Percentiles rank a stretch among this genome's conserved stretches.
These are phyloP conservation scores for Cardamine resedifolia DNA, from an alignment of 345 rosid species.

Conservation along the genomic window DNA sequence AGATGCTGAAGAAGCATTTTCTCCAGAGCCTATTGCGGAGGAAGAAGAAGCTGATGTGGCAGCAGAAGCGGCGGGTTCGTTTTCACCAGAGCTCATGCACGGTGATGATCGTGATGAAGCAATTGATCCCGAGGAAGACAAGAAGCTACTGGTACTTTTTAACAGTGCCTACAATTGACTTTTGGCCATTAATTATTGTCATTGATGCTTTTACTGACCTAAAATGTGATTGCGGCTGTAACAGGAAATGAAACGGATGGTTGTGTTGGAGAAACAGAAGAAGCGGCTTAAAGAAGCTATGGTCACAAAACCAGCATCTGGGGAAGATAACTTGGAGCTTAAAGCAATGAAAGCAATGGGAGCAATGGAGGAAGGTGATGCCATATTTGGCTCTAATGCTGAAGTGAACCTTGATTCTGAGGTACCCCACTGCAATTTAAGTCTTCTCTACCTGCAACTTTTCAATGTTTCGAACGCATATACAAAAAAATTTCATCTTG, in stretches of 20 bases:
- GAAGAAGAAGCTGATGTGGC: conserved; percentile 51
- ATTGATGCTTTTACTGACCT: conserved; percentile 12
- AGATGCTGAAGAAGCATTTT: conserved; percentile 54
- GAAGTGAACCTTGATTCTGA: conserved; percentile 94
- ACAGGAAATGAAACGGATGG: conserved; percentile 69
- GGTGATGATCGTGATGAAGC: conserved; percentile 89
- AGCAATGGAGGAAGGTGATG: conserved; percentile 95
- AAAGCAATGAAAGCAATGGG: conserved; percentile 97
- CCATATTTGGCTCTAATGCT: conserved; percentile 83
- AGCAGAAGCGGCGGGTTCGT: conserved; percentile 79
- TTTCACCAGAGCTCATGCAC: conserved; percentile 83
- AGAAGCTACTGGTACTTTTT: conserved; percentile 62
- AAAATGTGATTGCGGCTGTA: conserved; percentile 20
- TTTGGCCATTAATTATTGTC: not conserved
- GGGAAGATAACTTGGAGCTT: conserved; percentile 78
- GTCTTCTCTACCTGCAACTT: not conserved
- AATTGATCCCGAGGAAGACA: conserved; percentile 92
- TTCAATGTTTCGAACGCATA: not conserved
- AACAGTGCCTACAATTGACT: not conserved
- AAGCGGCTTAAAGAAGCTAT: conserved; percentile 70
- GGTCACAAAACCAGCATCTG: conserved; percentile 66
- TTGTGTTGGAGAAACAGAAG: conserved; percentile 72
- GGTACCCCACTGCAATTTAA: conserved; percentile 32
- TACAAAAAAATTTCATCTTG: not conserved
- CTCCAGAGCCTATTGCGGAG: conserved; percentile 66